Conservation (phyloP, 2,329 filamentous ascomycete genomes). For the Dactylonectria estremocensis region DNA sequence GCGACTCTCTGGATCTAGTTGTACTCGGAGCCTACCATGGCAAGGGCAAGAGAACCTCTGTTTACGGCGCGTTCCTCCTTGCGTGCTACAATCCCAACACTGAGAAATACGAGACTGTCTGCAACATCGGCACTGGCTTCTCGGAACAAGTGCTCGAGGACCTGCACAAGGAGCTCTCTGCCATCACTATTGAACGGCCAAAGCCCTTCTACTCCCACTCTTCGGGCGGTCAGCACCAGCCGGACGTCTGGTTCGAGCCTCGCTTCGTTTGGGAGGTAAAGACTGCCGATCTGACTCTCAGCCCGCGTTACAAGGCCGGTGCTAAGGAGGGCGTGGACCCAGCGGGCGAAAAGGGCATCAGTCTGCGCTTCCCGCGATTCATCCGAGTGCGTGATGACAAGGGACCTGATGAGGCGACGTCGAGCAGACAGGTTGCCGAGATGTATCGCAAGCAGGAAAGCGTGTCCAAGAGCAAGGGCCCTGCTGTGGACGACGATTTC, state of each 20-base stretch:
- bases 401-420: conserved; percentile 92
- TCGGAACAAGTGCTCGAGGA: conserved; percentile 94
- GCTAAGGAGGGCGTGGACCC: conserved; percentile 84
- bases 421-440: conserved; percentile 88
- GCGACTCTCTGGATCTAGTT: conserved; percentile 96
- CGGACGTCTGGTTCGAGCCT: conserved; percentile 98
- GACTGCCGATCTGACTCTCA: conserved; percentile 94
- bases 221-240: conserved; percentile 88
- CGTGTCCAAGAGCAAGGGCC: conserved; percentile 87
- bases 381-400: conserved; percentile 95
- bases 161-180: conserved; percentile 81
- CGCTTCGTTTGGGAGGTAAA: conserved; percentile 97
- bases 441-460: conserved; percentile 98
- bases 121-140: conserved; percentile 99
- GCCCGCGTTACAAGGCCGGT: conserved; percentile 94
- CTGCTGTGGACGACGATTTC: conserved; percentile 95
- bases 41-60: conserved; percentile 94
- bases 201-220: conserved; percentile 97
- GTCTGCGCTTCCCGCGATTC: conserved; percentile 91
- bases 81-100: conserved; percentile 89
- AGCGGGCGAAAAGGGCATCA: conserved; percentile 83
- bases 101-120: conserved; percentile 93
- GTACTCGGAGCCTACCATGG: conserved; percentile 96
- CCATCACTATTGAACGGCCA: conserved; percentile 86
- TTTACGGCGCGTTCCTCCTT: conserved; percentile 95